phyloP scores from a whole-genome alignment of 106 monocot genomes.

The Hemerocallis citrina region DNA sequence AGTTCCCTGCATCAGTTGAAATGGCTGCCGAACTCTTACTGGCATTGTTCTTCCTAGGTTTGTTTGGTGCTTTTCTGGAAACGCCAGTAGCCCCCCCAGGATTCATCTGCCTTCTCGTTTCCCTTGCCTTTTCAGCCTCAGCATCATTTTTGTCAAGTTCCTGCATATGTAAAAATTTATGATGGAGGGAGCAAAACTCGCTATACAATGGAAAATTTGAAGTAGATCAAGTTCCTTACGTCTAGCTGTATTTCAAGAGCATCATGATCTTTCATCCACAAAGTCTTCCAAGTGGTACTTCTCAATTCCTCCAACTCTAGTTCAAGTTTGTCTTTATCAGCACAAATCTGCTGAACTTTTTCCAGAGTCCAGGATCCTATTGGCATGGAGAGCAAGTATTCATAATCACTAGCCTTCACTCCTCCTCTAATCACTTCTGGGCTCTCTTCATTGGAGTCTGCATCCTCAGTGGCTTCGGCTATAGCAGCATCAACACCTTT shows the following conservation, averaged over 20 bases:
- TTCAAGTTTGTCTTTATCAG: conserved; percentile 36
- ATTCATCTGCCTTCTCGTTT: conserved; percentile 12
- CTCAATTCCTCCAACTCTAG: conserved; percentile 42
- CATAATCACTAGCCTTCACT: conserved; percentile 39
- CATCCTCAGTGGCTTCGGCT: conserved; percentile 21
- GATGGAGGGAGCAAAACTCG: neutral
- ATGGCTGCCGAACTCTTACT: conserved; percentile 1
- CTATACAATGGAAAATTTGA: neutral
- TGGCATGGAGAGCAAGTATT: conserved; percentile 62
- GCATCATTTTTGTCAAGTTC: too few species aligned
- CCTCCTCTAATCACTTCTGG: conserved; percentile 12
- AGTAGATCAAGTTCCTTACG: conserved; percentile 15
- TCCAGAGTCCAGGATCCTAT: conserved; percentile 68
- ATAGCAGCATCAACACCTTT: conserved; percentile 33
- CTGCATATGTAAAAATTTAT: conserved; percentile 12
- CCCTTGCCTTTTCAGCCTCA: conserved; percentile 20
- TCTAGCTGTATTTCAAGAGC: conserved; percentile 48
- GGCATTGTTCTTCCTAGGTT: conserved; percentile 25
- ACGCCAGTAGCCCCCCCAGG: neutral
- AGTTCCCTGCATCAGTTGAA: neutral
- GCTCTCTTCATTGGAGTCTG: too few species aligned
- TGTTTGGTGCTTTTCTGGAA: conserved; percentile 11
- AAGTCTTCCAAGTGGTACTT: conserved; percentile 25
- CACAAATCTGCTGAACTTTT: conserved; percentile 51
- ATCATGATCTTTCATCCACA: conserved; percentile 76